phyloP scores from a whole-genome alignment of 495 filamentous ascomycete species.

The Neurospora terricola region DNA sequence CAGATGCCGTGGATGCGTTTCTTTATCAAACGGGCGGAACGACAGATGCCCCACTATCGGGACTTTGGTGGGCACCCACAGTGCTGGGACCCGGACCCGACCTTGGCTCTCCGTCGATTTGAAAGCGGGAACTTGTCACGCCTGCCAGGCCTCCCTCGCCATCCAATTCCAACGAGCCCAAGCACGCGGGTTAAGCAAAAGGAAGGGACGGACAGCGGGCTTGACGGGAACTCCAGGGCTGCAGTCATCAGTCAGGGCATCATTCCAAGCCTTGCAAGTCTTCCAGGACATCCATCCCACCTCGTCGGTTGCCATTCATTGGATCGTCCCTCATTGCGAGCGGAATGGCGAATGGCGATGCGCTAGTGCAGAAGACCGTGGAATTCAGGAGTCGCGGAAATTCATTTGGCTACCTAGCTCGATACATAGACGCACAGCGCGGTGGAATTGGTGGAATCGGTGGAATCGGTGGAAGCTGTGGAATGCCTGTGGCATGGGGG shows the following conservation, averaged over 20 bases:
- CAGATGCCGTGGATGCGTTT: background rate
- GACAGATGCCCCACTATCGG: background rate
- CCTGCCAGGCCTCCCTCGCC: background rate
- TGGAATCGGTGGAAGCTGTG: background rate
- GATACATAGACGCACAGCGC: background rate
- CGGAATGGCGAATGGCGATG: background rate
- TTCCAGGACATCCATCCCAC: background rate
- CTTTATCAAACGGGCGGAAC: background rate
- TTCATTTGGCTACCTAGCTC: background rate
- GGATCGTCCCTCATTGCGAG: background rate
- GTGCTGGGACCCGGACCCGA: background rate
- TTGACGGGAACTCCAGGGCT: background rate
- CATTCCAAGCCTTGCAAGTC: background rate
- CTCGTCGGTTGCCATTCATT: background rate
- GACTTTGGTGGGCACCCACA: background rate
- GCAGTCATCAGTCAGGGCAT: background rate
- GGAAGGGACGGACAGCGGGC: background rate
- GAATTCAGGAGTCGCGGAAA: background rate
- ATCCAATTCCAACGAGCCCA: background rate
- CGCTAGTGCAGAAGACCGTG: background rate
- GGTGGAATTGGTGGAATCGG: background rate
- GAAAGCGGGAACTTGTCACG: background rate
- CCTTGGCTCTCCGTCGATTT: background rate
- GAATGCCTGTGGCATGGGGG: background rate
- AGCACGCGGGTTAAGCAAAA: background rate